phyloP scores from a whole-genome alignment of 2,329 filamentous ascomycete genomes.

The Curvularia lunata region DNA sequence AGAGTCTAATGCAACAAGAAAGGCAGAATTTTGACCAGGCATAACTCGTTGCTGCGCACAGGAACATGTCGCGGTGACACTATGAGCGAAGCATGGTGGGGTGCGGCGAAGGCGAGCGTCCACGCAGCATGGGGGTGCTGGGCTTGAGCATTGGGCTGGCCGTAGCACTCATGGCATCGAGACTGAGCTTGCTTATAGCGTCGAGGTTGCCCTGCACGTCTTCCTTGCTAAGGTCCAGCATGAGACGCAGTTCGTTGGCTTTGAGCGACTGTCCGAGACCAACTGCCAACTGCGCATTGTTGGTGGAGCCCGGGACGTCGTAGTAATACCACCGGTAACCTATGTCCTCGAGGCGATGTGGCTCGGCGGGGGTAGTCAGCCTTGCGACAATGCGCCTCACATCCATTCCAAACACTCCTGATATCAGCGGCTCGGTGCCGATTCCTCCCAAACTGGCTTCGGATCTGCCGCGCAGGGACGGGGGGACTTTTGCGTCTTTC shows the following conservation, averaged over 20 bases:
- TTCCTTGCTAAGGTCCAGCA: constrained; percentile 47
- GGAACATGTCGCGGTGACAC: background rate
- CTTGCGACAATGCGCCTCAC: constrained; percentile 39
- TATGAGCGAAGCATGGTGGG: constrained; percentile 32
- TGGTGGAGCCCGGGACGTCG: constrained; percentile 34
- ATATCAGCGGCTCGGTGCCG: constrained; percentile 40
- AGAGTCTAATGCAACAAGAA: background rate
- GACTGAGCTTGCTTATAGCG: constrained; percentile 47
- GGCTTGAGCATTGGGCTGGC: constrained; percentile 47
- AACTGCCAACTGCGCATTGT: constrained; percentile 46
- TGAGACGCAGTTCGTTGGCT: constrained; percentile 46
- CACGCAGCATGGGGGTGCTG: constrained; percentile 44
- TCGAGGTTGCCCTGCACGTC: constrained; percentile 46
- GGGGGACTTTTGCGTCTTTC: constrained; percentile 42
- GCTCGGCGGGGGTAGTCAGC: constrained; percentile 43
- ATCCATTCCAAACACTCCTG: constrained; percentile 49
- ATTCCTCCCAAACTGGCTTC: constrained; percentile 39
- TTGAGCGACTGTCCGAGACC: constrained; percentile 44
- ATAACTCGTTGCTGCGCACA: background rate
- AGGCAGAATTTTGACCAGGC: background rate
- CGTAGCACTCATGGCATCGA: constrained; percentile 45
- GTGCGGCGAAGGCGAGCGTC: constrained; percentile 43
- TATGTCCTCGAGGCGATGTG: constrained; percentile 42
- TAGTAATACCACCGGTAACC: constrained; percentile 45
- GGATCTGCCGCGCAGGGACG: constrained; percentile 33